A percentile compares a stretch with the other conserved stretches of the same genome.
Evolutionary conservation across 148 eudicot genomes (phyloP).

Genomic region (Fagopyrum tataricum): DNA sequence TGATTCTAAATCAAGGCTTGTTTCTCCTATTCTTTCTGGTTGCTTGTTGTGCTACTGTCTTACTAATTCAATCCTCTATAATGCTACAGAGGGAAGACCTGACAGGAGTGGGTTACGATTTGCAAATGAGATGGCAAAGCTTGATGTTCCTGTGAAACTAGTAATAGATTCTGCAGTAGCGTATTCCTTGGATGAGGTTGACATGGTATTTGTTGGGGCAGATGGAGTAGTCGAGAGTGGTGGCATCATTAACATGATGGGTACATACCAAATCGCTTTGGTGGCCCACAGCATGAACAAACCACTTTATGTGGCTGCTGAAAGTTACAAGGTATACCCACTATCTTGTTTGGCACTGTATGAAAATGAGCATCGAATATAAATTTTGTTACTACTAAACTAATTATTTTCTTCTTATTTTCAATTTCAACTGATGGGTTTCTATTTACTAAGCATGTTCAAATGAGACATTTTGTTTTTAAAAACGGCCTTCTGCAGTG

Average conservation of each 20-base stretch:
- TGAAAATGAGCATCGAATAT: neutral
- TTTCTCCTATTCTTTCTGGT: neutral
- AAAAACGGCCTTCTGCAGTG: no score
- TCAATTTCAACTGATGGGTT: no score
- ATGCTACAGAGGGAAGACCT: constrained; percentile 86
- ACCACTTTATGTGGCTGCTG: constrained; percentile 96
- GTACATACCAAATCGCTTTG: constrained; percentile 89
- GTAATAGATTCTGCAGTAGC: constrained; percentile 94
- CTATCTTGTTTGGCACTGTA: neutral
- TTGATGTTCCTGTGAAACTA: constrained; percentile 90
- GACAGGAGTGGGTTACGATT: constrained; percentile 82
- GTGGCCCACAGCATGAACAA: constrained; percentile 88
- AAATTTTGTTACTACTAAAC: no score
- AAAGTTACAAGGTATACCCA: constrained; percentile 82
- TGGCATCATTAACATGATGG: constrained; percentile 98
- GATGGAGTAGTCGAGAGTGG: constrained; percentile 99
- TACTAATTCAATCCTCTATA: neutral
- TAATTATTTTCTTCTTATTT: no score
- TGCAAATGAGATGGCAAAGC: constrained; percentile 88
- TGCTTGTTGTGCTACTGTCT: neutral
- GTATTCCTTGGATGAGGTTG: constrained; percentile 93
- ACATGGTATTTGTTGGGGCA: constrained; percentile 95
- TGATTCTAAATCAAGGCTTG: neutral
- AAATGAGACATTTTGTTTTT: no score
- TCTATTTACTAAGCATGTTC: no score